phyloP scores from a whole-genome alignment of 2,329 filamentous ascomycete genomes.

The Dactylellina drechsleri region DNA sequence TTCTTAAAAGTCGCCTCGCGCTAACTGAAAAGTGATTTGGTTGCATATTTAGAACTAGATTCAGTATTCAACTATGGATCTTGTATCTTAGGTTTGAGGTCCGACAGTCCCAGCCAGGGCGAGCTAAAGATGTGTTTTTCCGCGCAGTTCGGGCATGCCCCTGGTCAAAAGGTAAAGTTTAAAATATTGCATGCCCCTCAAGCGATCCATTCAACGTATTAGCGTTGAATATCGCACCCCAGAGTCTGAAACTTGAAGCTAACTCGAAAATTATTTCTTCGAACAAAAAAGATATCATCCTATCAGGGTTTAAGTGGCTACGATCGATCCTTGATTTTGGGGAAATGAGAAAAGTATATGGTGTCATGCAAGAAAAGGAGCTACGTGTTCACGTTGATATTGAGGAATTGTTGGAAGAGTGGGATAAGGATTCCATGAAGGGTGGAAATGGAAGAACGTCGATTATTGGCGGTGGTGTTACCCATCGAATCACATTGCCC shows the following conservation, averaged over 20 bases:
- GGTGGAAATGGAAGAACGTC: slow-evolving; percentile 28
- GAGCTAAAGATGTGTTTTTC: slow-evolving; percentile 68
- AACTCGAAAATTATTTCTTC: slow-evolving; percentile 19
- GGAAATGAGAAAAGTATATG: slow-evolving; percentile 68
- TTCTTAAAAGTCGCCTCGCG: too few species aligned
- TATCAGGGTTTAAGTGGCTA: slow-evolving; percentile 68
- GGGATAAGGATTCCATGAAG: slow-evolving; percentile 56
- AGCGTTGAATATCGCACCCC: neutral
- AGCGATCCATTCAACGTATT: slow-evolving; percentile 1
- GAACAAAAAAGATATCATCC: slow-evolving; percentile 63
- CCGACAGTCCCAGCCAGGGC: slow-evolving; percentile 61
- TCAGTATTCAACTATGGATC: slow-evolving; percentile 66
- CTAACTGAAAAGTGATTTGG: neutral
- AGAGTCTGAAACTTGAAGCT: slow-evolving; percentile 26
- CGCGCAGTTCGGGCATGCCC: slow-evolving; percentile 69
- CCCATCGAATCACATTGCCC: slow-evolving; percentile 49
- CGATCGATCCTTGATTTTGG: slow-evolving; percentile 62
- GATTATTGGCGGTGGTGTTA: slow-evolving; percentile 37
- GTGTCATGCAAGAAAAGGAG: slow-evolving; percentile 71
- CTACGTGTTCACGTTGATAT: slow-evolving; percentile 69
- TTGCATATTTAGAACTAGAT: slow-evolving; percentile 58
- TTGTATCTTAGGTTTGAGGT: slow-evolving; percentile 67
- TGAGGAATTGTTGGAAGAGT: slow-evolving; percentile 63
- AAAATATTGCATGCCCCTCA: neutral
- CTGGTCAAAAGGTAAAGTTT: slow-evolving; percentile 67